A percentile compares a stretch with the other conserved stretches of the same genome.
These are phyloP conservation scores for Fusarium pseudograminearum DNA, from an alignment of 2,329 filamentous ascomycete species.

Conservation along the genomic window DNA sequence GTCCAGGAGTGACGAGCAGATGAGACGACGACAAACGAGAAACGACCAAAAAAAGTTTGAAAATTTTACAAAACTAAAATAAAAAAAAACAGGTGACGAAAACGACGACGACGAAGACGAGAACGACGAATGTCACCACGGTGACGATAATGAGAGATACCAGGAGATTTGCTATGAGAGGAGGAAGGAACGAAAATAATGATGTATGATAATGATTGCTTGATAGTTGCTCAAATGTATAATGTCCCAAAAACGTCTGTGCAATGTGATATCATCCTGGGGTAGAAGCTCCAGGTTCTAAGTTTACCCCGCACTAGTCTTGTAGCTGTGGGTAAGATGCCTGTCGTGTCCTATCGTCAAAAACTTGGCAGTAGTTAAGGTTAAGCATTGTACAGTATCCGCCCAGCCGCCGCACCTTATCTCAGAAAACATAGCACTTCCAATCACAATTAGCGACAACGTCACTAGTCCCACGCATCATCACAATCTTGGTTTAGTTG, in stretches of 20 bases:
- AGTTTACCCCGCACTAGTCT: constrained; percentile 3
- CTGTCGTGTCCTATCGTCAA: not conserved
- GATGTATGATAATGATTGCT: constrained; percentile 9
- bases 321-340: not conserved
- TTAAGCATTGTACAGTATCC: not conserved
- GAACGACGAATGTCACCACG: not conserved
- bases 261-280: constrained; percentile 9
- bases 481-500: constrained; percentile 11
- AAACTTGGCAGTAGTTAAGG: not conserved
- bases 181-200: not conserved
- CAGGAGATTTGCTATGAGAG: not conserved
- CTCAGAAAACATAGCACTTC: not conserved
- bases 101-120: not conserved
- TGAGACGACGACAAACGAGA: not conserved
- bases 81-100: not conserved
- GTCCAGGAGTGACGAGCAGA: not conserved
- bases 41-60: not conserved
- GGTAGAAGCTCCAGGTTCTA: not conserved
- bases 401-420: not conserved
- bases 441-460: constrained; percentile 30
- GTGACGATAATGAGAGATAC: constrained; percentile 7
- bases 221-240: constrained; percentile 2
- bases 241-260: not conserved
- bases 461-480: constrained; percentile 33
- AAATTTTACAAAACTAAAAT: not conserved